A percentile compares a stretch with the other conserved stretches of the same genome.
Conservation (phyloP, 164 flowering plant genomes). For the Amborella trichopoda region DNA sequence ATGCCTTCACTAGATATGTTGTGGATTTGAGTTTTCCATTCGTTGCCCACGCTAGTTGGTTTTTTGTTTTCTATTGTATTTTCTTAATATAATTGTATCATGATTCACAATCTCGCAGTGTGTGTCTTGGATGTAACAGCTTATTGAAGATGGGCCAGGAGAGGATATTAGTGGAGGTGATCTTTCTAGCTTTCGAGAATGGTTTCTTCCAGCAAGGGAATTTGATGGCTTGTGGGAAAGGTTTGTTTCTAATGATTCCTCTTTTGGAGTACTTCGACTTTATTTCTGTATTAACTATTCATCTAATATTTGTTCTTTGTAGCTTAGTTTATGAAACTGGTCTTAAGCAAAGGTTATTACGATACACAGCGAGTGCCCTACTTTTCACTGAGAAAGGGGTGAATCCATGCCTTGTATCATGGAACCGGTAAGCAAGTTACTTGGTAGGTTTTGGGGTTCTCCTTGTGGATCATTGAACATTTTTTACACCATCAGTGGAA, state of each 20-base stretch:
- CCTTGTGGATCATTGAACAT: no score
- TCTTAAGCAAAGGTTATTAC: constrained; percentile 82
- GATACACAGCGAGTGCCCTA: constrained; percentile 92
- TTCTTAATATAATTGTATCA: no score
- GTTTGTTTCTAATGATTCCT: constrained; percentile 20
- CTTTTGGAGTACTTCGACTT: neutral
- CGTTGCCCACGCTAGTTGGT: no score
- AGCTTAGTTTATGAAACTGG: constrained; percentile 94
- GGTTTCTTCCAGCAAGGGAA: constrained; percentile 98
- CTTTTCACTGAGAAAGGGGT: constrained; percentile 91
- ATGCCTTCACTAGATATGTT: no score
- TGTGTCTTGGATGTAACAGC: constrained; percentile 31
- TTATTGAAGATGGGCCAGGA: constrained; percentile 97
- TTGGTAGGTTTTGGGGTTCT: no score
- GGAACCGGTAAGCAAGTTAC: constrained; percentile 97
- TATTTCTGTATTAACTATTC: neutral
- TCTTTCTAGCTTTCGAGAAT: constrained; percentile 79
- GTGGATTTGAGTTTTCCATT: no score
- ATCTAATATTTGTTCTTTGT: constrained; percentile 11
- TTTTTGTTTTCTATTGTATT: no score
- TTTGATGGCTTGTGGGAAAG: constrained; percentile 99
- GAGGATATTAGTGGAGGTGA: constrained; percentile 78
- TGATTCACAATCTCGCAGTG: no score
- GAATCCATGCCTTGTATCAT: constrained; percentile 81
- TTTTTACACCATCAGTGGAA: no score